Base-by-base conservation (phyloP, 1,284 basidiomycete genomes). In the Mycena sp. region DNA sequence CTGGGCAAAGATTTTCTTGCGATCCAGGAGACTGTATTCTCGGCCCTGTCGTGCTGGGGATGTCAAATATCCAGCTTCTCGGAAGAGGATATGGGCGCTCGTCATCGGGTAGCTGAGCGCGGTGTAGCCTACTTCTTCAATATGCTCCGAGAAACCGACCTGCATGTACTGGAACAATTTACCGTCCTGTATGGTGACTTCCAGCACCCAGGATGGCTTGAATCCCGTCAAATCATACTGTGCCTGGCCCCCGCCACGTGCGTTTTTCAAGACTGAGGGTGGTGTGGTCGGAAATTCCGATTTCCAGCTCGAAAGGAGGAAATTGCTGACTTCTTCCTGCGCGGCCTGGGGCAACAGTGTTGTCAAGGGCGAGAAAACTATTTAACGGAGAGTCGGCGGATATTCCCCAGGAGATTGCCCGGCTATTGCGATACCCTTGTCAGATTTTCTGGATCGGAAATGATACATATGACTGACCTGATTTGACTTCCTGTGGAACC, bases 91-190 rank as follows among this genome's bases (percentile, higher is more conserved):
- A 23, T 12, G 32, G 3, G 68, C 67, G 37, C 67, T 64, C 9
- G 37, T 32, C 50, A 64, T 64, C 11, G 64, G 49, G 35, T 70
- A 70, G 50, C 69, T 69, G 11, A 70, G 44, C 21, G 69, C 68
- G 3, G 64, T 63, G 49, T 68, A 68, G 25, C 63, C 66, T 14
- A 23, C 44, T 0, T 41, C 45, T 12, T 57, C 44, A 9, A 55
- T 35, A 19, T 44, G 32, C 6, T 58, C 54, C 9, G 44, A 46
- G 23, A 46, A 56, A 4, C 10, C 23, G 23, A 56, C 30, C 25
- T 56, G 54, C 19, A 19, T 44, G 25, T 3, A 12, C 12, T 17
- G 7, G 6, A 37, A 12, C 25, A 56, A 17, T 30, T 6, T 16
- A 3, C 44, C 44, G 12, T 23, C 17, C 14, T 19, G 0, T 19